These are phyloP conservation scores for Wallemia hederae DNA, from an alignment of 1,284 basidiomycete species.

Conservation along the genomic window DNA sequence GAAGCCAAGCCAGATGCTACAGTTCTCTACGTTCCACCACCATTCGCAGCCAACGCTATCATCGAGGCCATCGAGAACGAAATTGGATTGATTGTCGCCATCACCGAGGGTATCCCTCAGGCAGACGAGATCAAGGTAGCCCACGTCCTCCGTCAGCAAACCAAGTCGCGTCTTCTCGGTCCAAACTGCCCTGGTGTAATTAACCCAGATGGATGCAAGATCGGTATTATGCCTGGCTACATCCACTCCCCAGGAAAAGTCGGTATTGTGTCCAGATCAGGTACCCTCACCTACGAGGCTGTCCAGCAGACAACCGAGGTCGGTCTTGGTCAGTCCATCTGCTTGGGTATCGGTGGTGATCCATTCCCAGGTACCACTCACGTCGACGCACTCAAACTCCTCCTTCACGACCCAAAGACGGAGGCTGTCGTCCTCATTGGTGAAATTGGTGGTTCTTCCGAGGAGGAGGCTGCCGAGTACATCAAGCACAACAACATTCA, in stretches of 20 bases:
- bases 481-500: constrained; percentile 77
- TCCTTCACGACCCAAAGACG: constrained; percentile 74
- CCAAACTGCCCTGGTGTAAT: constrained; percentile 98
- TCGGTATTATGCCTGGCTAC: constrained; percentile 53
- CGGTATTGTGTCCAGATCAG: constrained; percentile 88
- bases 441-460: constrained; percentile 97
- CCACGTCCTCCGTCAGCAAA: constrained; percentile 78
- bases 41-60: constrained; percentile 73
- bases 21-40: constrained; percentile 83
- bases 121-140: constrained; percentile 79
- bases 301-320: constrained; percentile 81
- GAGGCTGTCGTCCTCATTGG: constrained; percentile 88
- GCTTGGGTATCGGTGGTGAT: constrained; percentile 93
- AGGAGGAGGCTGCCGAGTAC: constrained; percentile 83
- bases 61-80: constrained; percentile 93
- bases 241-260: constrained; percentile 87
- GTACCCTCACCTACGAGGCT: constrained; percentile 75
- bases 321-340: constrained; percentile 85
- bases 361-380: constrained; percentile 95
- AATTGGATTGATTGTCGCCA: constrained; percentile 80
- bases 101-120: constrained; percentile 93
- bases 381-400: constrained; percentile 82
- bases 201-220: constrained; percentile 90
- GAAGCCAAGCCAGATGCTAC: constrained; percentile 65
- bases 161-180: constrained; percentile 74